Evolutionary conservation across 441 rosid genomes (phyloP), one percentile per base, ranked within the genome.

Genomic region (Gossypium lobatum): DNA sequence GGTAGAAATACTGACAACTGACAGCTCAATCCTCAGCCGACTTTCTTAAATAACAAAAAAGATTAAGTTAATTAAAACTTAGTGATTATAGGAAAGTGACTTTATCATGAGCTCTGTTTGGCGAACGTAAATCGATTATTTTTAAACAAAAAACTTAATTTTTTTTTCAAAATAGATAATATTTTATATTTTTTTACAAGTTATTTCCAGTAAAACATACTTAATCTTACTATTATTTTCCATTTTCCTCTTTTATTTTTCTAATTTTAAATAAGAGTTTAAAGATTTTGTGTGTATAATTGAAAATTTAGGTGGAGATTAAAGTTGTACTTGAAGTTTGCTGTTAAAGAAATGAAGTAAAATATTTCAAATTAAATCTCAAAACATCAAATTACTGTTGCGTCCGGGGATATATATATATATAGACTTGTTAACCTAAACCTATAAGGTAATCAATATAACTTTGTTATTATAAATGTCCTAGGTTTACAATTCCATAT

Each of bases 21-120:
- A 62, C 66, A 62, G 21, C 45, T 82, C 76, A 79, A 86, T 60
- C 75, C 71, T 75, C 63, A 67, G 80, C 83, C 82, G 82, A 77
- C 78, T 76, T 77, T 78, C 79, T 76, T 79, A 77, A 79, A 52
- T 69, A 61, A 64, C 59, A n/a, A 68, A 26, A 26, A 39, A 2
- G 9, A 23, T 9, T 1, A 25, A 25, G 20, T 25, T 67, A 73
- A 58, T 52, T 46, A 65, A 21, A 72, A 61, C 45, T 54, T 16
- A 23, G 37, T 64, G 72, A 76, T 76, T 54, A 66, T 46, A 66
- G 20, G 57, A 14, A 66, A 66, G 17, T 18, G 13, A 7, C 70
- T 6, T 18, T 65, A 58, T 3, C 13, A 53, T 53, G 18, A 17
- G 58, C 58, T 53, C 23, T 8, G 58, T 53, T 53, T 53, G 58